Percentiles rank a stretch among this genome's conserved stretches.
Evolutionary conservation across 306 rosid genomes (phyloP).

Genomic region (Inga leiocalycina): DNA sequence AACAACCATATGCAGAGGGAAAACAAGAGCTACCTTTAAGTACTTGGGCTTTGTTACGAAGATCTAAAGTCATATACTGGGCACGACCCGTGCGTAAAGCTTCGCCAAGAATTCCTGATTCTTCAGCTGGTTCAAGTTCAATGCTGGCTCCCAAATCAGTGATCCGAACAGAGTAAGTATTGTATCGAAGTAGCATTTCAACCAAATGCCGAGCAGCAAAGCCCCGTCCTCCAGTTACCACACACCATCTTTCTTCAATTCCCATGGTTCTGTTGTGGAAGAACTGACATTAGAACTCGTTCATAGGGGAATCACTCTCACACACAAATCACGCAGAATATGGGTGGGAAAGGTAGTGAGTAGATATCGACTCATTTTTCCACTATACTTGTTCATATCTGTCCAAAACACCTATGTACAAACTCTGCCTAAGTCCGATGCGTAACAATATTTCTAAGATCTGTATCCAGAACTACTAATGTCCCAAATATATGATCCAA

Average conservation of each 20-base stretch:
- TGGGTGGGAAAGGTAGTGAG: neutral
- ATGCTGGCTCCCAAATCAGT: constrained; percentile 72
- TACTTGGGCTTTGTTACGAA: constrained; percentile 75
- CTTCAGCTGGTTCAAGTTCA: constrained; percentile 68
- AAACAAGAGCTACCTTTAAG: constrained; percentile 45
- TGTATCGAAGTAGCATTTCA: constrained; percentile 60
- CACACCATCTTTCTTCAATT: constrained; percentile 68
- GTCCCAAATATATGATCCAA: neutral
- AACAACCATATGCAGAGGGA: neutral
- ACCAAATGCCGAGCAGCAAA: constrained; percentile 95
- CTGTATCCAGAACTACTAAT: neutral
- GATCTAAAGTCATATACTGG: constrained; percentile 67
- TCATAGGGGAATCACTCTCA: neutral
- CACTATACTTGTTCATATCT: neutral
- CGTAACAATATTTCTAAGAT: neutral
- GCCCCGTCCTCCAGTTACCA: constrained; percentile 95
- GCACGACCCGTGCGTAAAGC: constrained; percentile 81
- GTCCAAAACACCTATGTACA: neutral
- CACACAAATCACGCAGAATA: neutral
- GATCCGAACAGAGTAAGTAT: constrained; percentile 64
- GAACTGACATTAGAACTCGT: neutral
- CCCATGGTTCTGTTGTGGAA: constrained; percentile 38
- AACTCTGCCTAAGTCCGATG: neutral
- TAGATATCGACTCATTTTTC: neutral
- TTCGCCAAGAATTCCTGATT: constrained; percentile 63